These are phyloP conservation scores for Amoeboaphelidium protococcarum DNA, from an alignment of 371 early-diverging fungal genomes.

Conservation along the genomic window DNA sequence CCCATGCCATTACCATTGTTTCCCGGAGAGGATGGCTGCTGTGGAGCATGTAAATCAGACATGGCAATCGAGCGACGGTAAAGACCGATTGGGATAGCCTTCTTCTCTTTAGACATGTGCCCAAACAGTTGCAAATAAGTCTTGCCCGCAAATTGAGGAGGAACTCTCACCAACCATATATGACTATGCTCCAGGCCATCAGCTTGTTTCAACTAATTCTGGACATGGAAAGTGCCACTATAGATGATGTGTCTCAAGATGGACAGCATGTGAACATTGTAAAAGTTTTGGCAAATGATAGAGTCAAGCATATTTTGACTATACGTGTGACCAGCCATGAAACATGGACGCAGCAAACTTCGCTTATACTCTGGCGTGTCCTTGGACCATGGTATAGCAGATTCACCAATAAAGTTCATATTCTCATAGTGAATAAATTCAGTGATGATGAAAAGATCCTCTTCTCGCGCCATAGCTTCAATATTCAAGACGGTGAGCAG, in stretches of 20 bases:
- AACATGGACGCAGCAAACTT: conserved; percentile 22
- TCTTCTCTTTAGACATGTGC: background rate
- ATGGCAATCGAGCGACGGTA: background rate
- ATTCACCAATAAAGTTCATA: conserved; percentile 34
- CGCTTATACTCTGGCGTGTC: conserved; percentile 9
- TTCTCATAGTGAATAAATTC: conserved; percentile 38
- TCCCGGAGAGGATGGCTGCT: conserved; percentile 14
- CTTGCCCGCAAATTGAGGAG: background rate
- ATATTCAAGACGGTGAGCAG: conserved; percentile 32
- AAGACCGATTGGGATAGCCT: conserved; percentile 1
- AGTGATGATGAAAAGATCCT: conserved; percentile 25
- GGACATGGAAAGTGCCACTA: conserved; percentile 3
- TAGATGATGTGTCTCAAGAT: conserved; percentile 20
- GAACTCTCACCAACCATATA: conserved; percentile 8
- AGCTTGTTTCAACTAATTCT: background rate
- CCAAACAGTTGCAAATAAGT: background rate
- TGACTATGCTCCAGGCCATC: conserved; percentile 4
- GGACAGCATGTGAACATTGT: conserved; percentile 22
- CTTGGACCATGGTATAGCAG: conserved; percentile 8
- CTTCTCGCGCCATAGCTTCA: conserved; percentile 21
- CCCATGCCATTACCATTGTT: conserved; percentile 17
- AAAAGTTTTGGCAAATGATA: conserved; percentile 29
- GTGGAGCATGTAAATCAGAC: conserved; percentile 8
- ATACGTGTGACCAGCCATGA: conserved; percentile 32
- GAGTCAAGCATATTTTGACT: conserved; percentile 33